Evolutionary conservation across 1,284 basidiomycete species (phyloP).

Genomic region (Boletus mariae): DNA sequence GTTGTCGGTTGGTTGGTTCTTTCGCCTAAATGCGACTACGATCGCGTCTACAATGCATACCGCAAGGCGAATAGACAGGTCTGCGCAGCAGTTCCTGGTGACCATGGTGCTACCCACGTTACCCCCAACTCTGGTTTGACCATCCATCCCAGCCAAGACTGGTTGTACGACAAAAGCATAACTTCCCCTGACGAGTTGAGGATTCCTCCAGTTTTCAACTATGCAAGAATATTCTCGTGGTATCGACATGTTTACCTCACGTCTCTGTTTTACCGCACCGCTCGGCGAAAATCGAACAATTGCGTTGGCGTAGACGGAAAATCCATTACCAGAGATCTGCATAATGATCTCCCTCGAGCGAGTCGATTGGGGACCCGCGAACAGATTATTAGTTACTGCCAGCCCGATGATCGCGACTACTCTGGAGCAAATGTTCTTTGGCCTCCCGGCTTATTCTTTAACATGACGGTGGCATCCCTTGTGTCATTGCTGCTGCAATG

Average conservation of each 20-base stretch:
- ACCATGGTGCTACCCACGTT: slow-evolving; percentile 2
- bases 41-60: slow-evolving; percentile 32
- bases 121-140: slow-evolving; percentile 18
- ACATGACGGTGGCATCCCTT: slow-evolving; percentile 35
- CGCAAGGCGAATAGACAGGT: slow-evolving; percentile 28
- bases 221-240: slow-evolving; percentile 26
- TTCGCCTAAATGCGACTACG: slow-evolving; percentile 40
- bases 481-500: slow-evolving; percentile 37
- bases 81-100: background rate
- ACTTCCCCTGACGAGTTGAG: slow-evolving; percentile 21
- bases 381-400: slow-evolving; percentile 30
- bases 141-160: slow-evolving; percentile 12
- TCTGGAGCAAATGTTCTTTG: slow-evolving; percentile 14
- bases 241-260: slow-evolving; percentile 18
- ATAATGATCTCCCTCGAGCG: background rate
- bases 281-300: slow-evolving; percentile 10
- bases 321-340: background rate
- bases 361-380: slow-evolving; percentile 25
- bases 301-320: too few relatives aligned
- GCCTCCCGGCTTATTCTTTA: slow-evolving; percentile 28
- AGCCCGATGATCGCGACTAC: background rate
- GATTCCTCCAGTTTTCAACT: slow-evolving; percentile 14
- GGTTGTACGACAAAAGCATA: slow-evolving; percentile 8
- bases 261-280: slow-evolving; percentile 19
- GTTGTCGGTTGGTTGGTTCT: slow-evolving; percentile 42